Evolutionary conservation across 805 yeast genomes (phyloP).

Genomic region (Spathaspora gorwiae): DNA sequence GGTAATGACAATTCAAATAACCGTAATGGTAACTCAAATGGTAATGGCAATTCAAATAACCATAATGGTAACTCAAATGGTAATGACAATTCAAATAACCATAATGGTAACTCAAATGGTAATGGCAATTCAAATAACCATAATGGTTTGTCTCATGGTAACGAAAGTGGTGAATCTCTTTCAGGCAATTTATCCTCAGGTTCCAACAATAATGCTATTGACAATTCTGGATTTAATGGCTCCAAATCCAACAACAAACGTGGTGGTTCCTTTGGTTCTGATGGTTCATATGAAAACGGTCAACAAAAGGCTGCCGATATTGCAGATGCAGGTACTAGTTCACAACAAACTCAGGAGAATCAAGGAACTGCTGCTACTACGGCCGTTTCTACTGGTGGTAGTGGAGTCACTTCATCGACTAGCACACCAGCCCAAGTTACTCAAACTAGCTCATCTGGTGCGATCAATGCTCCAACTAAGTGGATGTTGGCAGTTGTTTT

Average conservation of each 20-base stretch:
- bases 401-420: background rate
- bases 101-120: too few species aligned
- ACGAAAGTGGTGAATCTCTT: background rate
- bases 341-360: background rate
- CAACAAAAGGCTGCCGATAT: background rate
- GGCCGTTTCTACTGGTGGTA: background rate
- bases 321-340: background rate
- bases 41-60: too few species aligned
- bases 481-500: background rate
- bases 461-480: background rate
- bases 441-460: background rate
- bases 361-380: background rate
- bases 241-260: background rate
- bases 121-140: too few species aligned
- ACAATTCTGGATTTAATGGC: background rate
- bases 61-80: too few species aligned
- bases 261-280: background rate
- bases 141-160: background rate
- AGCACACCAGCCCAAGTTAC: background rate
- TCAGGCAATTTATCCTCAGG: background rate
- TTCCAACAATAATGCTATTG: background rate
- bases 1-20: too few species aligned
- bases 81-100: too few species aligned
- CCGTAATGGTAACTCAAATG: too few species aligned
- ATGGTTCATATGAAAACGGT: background rate